Percentiles rank a stretch among this genome's conserved stretches.
These are phyloP conservation scores for Stemphylium beticola DNA, from an alignment of 2,329 filamentous ascomycete genomes.

Conservation along the genomic window DNA sequence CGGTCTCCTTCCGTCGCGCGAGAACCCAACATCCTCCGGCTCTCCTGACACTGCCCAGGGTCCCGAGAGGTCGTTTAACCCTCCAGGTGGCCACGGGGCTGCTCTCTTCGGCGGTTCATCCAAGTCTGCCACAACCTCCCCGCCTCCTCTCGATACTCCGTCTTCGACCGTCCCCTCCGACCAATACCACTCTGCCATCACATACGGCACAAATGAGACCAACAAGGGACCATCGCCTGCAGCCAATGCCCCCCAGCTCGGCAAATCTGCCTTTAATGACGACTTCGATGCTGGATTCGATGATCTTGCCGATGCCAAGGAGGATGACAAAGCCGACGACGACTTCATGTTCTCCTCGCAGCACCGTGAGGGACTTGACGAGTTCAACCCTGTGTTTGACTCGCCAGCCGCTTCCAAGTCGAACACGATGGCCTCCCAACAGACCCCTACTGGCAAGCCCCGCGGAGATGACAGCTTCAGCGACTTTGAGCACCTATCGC, in stretches of 20 bases:
- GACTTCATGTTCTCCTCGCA: constrained; percentile 75
- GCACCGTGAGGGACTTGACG: constrained; percentile 69
- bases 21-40: constrained; percentile 57
- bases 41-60: constrained; percentile 44
- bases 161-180: constrained; percentile 51
- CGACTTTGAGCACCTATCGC: constrained; percentile 55
- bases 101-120: constrained; percentile 49
- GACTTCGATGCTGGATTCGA: constrained; percentile 83
- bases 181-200: constrained; percentile 51
- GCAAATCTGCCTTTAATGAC: constrained; percentile 67
- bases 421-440: constrained; percentile 54
- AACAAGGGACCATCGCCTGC: constrained; percentile 42
- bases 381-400: constrained; percentile 84
- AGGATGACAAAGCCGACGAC: constrained; percentile 73
- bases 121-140: constrained; percentile 46
- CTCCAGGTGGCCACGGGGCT: constrained; percentile 48
- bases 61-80: constrained; percentile 47
- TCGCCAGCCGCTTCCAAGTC: constrained; percentile 61
- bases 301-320: constrained; percentile 82
- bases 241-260: constrained; percentile 44
- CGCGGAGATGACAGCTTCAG: constrained; percentile 56
- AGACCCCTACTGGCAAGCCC: constrained; percentile 49
- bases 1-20: constrained; percentile 62
- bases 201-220: constrained; percentile 44
- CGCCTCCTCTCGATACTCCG: constrained; percentile 48